A percentile compares a stretch with the other conserved stretches of the same genome.
phyloP scores from a whole-genome alignment of 2,329 filamentous ascomycete genomes.

The Epichloe sibirici region DNA sequence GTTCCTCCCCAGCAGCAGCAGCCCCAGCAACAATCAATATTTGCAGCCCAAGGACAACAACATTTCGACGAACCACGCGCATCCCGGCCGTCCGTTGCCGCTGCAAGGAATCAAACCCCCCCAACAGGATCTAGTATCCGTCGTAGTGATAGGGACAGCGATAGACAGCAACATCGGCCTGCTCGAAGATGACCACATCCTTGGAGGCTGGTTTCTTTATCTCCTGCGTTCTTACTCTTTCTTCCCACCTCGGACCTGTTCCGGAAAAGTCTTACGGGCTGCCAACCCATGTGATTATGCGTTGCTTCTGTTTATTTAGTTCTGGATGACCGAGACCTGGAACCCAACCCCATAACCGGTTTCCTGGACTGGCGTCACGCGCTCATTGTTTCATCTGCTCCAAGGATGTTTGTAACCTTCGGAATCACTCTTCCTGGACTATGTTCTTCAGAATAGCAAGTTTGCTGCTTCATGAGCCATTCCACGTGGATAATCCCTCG shows the following conservation, averaged over 20 bases:
- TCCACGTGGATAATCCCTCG: constrained; percentile 15
- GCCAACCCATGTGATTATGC: constrained; percentile 13
- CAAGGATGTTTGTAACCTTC: constrained; percentile 11
- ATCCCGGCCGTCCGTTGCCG: constrained; percentile 23
- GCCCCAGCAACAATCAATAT: constrained; percentile 22
- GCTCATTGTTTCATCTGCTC: constrained; percentile 11
- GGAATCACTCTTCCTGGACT: constrained; percentile 14
- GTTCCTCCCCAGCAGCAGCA: constrained; percentile 16
- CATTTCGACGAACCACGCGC: constrained; percentile 39
- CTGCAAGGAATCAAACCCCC: constrained; percentile 27
- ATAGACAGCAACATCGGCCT: constrained; percentile 29
- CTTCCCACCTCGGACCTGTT: not conserved
- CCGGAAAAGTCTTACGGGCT: not conserved
- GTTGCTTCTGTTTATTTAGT: constrained; percentile 15
- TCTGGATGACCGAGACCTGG: constrained; percentile 17
- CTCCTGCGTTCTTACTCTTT: constrained; percentile 1
- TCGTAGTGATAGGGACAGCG: constrained; percentile 30
- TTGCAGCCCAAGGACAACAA: constrained; percentile 32
- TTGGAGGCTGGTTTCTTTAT: constrained; percentile 2
- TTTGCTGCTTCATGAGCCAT: constrained; percentile 16
- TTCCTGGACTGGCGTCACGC: constrained; percentile 16
- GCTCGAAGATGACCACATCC: constrained; percentile 20
- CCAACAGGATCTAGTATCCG: constrained; percentile 24
- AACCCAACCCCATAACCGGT: constrained; percentile 11
- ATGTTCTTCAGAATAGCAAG: constrained; percentile 16